Conservation (phyloP, 805 yeast genomes). For the Candida jianshihensis region DNA sequence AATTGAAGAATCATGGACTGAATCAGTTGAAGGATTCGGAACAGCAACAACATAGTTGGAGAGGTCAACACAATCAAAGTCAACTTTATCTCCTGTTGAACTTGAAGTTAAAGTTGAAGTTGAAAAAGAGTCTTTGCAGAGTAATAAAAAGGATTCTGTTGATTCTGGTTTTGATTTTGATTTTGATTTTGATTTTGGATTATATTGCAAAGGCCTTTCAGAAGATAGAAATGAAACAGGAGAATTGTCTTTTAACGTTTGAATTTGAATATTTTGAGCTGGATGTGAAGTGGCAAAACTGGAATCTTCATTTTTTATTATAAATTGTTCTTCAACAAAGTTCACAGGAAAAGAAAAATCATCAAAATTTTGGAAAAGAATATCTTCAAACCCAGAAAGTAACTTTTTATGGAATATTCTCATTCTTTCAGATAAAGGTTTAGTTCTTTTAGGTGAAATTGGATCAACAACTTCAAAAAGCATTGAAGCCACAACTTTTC, state of each 20-base stretch:
- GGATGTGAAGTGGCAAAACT: conserved; percentile 3
- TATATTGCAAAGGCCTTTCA: background rate
- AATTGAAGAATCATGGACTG: conserved; percentile 39
- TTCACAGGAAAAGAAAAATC: no score
- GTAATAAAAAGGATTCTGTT: conserved; percentile 2
- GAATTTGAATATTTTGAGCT: no score
- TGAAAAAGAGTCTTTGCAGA: conserved; percentile 6
- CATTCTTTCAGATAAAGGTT: conserved; percentile 52
- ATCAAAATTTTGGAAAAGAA: conserved; percentile 22
- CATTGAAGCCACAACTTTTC: conserved; percentile 53
- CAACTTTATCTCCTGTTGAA: background rate
- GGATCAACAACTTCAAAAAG: conserved; percentile 56
- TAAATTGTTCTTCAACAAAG: background rate
- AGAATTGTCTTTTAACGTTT: background rate
- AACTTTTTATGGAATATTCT: conserved; percentile 36
- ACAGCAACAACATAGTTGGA: conserved; percentile 30
- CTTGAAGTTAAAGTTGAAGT: background rate
- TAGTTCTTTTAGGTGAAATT: conserved; percentile 40
- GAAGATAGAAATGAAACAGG: conserved; percentile 4
- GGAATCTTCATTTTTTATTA: conserved; percentile 3
- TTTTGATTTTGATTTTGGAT: background rate
- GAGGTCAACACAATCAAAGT: conserved; percentile 38
- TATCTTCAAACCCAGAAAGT: conserved; percentile 52
- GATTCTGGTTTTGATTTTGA: conserved; percentile 1
- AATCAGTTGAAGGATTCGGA: conserved; percentile 40